Evolutionary conservation across 768 basidiomycete genomes (phyloP).

Genomic region (Mycena amicta): DNA sequence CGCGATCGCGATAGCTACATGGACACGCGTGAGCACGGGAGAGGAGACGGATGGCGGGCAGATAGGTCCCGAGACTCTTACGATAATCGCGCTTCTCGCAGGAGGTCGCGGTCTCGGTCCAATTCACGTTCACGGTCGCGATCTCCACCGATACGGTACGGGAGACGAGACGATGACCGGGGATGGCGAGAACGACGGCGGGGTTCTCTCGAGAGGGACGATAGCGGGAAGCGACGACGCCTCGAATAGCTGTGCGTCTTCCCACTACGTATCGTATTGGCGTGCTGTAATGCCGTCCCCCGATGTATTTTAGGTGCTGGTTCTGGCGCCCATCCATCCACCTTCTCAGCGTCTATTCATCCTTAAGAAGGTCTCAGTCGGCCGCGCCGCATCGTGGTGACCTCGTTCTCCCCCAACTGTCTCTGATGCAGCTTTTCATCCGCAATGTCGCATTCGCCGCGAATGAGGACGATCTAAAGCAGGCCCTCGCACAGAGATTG

Average conservation of each 20-base stretch:
- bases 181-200: conserved; percentile 30
- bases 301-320: conserved; percentile 19
- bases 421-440: conserved; percentile 40
- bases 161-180: conserved; percentile 25
- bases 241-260: conserved; percentile 44
- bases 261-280: conserved; percentile 10
- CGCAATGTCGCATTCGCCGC: conserved; percentile 30
- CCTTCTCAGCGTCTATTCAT: neutral
- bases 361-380: neutral
- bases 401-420: conserved; percentile 1
- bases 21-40: conserved; percentile 26
- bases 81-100: conserved; percentile 29
- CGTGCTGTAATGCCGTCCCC: conserved; percentile 15
- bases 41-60: conserved; percentile 31
- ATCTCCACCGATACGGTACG: conserved; percentile 30
- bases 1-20: conserved; percentile 16
- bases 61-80: conserved; percentile 26
- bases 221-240: conserved; percentile 58
- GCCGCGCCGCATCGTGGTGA: neutral
- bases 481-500: conserved; percentile 34
- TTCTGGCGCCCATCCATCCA: conserved; percentile 12
- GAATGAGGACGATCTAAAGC: conserved; percentile 31
- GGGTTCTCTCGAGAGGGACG: conserved; percentile 37
- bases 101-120: conserved; percentile 31
- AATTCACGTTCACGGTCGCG: conserved; percentile 35